phyloP scores from a whole-genome alignment of 371 early-diverging fungal species.

The Cokeromyces recurvatus region DNA sequence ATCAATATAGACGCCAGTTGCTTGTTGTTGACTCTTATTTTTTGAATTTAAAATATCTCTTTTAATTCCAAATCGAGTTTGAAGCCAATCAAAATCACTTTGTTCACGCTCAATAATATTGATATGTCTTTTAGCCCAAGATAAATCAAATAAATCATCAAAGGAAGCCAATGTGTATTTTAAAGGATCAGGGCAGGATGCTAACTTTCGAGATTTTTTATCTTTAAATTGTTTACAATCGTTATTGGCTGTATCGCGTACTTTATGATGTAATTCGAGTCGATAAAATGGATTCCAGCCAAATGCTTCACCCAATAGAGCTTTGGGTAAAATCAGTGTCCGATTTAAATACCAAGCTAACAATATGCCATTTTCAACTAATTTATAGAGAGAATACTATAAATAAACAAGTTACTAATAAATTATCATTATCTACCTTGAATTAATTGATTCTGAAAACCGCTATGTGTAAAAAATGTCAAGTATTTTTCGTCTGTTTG shows the following conservation, averaged over 20 bases:
- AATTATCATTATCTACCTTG: no score
- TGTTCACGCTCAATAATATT: slow-evolving; percentile 30
- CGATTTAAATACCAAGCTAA: slow-evolving; percentile 50
- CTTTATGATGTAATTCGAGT: slow-evolving; percentile 34
- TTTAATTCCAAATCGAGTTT: slow-evolving; percentile 22
- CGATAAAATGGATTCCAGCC: slow-evolving; percentile 39
- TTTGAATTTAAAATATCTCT: not conserved
- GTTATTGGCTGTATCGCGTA: slow-evolving; percentile 19
- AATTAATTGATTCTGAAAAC: slow-evolving; percentile 56
- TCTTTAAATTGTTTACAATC: slow-evolving; percentile 9
- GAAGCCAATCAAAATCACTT: slow-evolving; percentile 36
- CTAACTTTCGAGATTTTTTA: slow-evolving; percentile 2
- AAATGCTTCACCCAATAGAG: slow-evolving; percentile 49
- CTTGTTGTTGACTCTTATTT: not conserved
- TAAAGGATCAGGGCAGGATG: slow-evolving; percentile 30
- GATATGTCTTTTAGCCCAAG: slow-evolving; percentile 43
- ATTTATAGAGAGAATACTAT: not conserved
- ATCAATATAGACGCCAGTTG: slow-evolving; percentile 23
- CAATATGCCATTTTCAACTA: slow-evolving; percentile 57
- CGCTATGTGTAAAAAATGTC: slow-evolving; percentile 57
- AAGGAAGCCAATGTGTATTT: slow-evolving; percentile 32
- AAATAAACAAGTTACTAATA: no score
- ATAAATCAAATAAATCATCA: slow-evolving; percentile 40
- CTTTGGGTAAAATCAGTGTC: slow-evolving; percentile 43
- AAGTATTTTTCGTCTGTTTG: slow-evolving; percentile 41